Percentiles rank a stretch among this genome's conserved stretches.
These are phyloP conservation scores for Populus tomentosa DNA, from an alignment of 441 rosid genomes.

Conservation along the genomic window DNA sequence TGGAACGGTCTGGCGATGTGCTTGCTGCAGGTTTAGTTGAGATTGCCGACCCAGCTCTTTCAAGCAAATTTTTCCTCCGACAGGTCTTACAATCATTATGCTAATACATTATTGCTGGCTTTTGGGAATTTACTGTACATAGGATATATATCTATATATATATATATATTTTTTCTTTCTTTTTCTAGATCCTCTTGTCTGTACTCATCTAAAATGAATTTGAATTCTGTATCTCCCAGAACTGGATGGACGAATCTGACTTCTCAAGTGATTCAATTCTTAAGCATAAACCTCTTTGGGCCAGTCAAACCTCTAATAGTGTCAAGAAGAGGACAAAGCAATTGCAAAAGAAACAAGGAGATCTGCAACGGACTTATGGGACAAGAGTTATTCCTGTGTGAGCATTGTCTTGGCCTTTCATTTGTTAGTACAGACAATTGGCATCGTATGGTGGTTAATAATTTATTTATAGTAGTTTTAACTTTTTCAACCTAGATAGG, in stretches of 20 bases:
- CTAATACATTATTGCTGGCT: neutral
- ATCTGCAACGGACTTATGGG: slow-evolving; percentile 82
- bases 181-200: slow-evolving; percentile 14
- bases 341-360: slow-evolving; percentile 57
- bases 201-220: slow-evolving; percentile 15
- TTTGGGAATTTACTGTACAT: neutral
- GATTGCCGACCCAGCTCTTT: slow-evolving; percentile 92
- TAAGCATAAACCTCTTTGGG: slow-evolving; percentile 96
- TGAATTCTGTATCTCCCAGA: slow-evolving; percentile 39
- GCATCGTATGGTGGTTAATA: slow-evolving; percentile 4
- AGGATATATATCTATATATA: too few relatives aligned
- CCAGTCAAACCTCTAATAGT: slow-evolving; percentile 47
- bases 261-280: slow-evolving; percentile 71
- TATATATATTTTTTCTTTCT: neutral
- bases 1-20: slow-evolving; percentile 96
- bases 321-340: slow-evolving; percentile 46
- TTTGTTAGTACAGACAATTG: slow-evolving; percentile 7
- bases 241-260: slow-evolving; percentile 79
- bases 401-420: slow-evolving; percentile 30
- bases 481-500: neutral
- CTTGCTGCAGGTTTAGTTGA: slow-evolving; percentile 98
- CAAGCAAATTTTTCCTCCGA: slow-evolving; percentile 78
- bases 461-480: neutral
- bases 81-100: slow-evolving; percentile 49
- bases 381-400: slow-evolving; percentile 98